A percentile compares a stretch with the other conserved stretches of the same genome.
Evolutionary conservation across 352 stramenopile species (phyloP).

Genomic region (Blastocystis sp.): DNA sequence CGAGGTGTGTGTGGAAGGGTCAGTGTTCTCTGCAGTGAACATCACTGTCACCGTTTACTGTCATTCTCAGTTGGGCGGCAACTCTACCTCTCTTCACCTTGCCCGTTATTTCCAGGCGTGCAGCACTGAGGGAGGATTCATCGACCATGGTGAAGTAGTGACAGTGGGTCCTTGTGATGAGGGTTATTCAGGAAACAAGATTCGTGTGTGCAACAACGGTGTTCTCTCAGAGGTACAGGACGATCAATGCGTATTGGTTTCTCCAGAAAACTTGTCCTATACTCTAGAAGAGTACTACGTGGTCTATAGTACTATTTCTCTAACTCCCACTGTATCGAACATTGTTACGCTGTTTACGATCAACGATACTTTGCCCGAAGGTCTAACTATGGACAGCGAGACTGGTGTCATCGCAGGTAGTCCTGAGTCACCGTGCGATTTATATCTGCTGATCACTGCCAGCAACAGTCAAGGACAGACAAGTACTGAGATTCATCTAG

Average conservation of each 20-base stretch:
- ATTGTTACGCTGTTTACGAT: not conserved
- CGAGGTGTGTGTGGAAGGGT: not conserved
- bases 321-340: not conserved
- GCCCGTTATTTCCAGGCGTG: not conserved
- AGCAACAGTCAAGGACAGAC: not conserved
- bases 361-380: not conserved
- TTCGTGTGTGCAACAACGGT: not conserved
- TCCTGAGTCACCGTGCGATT: not conserved
- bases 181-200: not conserved
- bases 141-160: not conserved
- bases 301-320: not conserved
- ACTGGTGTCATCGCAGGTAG: not conserved
- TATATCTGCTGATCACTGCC: not conserved
- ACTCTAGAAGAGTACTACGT: not conserved
- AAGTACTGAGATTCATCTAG: not conserved
- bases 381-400: not conserved
- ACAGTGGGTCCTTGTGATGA: not conserved
- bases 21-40: not conserved
- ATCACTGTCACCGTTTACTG: not conserved
- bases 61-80: not conserved
- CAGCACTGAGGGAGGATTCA: not conserved
- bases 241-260: not conserved
- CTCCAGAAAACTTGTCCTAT: not conserved
- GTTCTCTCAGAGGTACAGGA: not conserved
- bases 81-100: not conserved